A percentile compares a stretch with the other conserved stretches of the same genome.
Conservation (phyloP, 352 stramenopile genomes). For the Blastocystis sp. region DNA sequence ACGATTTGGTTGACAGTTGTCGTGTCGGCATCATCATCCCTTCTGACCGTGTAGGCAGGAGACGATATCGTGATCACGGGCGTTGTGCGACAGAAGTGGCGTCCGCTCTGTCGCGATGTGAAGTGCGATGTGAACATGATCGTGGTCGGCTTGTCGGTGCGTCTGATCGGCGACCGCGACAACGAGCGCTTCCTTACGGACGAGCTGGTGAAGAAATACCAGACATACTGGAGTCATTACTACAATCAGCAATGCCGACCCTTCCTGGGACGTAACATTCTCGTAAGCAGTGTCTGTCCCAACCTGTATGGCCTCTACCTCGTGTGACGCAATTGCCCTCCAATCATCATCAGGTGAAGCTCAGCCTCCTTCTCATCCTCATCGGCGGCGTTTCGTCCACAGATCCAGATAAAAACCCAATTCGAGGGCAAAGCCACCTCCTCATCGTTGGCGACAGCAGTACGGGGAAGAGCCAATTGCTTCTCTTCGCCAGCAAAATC, state of each 20-base stretch:
- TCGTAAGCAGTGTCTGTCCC: conserved; percentile 83
- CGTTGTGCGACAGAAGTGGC: conserved; percentile 83
- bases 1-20: conserved; percentile 75
- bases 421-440: conserved; percentile 83
- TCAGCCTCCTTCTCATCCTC: conserved; percentile 81
- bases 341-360: conserved; percentile 79
- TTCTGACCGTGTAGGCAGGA: conserved; percentile 78
- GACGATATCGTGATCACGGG: conserved; percentile 84
- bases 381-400: conserved; percentile 82
- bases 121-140: conserved; percentile 80
- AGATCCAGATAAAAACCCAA: conserved; percentile 82
- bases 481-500: conserved; percentile 83
- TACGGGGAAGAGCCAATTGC: conserved; percentile 83
- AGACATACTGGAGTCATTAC: conserved; percentile 81
- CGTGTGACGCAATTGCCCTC: not conserved
- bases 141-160: conserved; percentile 75
- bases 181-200: conserved; percentile 70
- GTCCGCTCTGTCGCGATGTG: conserved; percentile 80
- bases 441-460: conserved; percentile 81
- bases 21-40: conserved; percentile 5
- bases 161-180: conserved; percentile 75
- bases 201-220: conserved; percentile 82
- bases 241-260: conserved; percentile 76
- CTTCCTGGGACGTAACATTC: conserved; percentile 80
- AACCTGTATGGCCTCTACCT: conserved; percentile 83